Base-by-base conservation (phyloP, 2,329 filamentous ascomycete species). In the Ceratocystis eucalypticola region DNA sequence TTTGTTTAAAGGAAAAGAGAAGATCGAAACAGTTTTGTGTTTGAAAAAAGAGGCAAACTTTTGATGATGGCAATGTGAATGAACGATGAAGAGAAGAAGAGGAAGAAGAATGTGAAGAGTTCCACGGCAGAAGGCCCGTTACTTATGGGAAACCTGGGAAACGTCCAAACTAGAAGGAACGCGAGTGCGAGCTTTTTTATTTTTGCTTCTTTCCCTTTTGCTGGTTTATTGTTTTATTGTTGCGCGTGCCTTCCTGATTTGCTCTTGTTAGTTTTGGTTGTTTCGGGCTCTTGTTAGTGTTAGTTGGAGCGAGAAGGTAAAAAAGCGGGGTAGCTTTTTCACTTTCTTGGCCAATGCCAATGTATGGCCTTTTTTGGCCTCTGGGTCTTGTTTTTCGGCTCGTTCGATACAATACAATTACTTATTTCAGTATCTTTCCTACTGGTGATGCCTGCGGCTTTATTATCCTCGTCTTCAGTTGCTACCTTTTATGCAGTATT, bases 221-320 rank as follows among this genome's bases (percentile, higher is more conserved):
- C 48, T 62, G 37, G 25, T 17, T 61, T 61, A 17, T 61, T 20
- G 25, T 30, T 41, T 41, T 41, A 41, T 30, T 61, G 22, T 33
- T 61, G 22, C 37, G 55, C 55, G 25, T 59, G 37, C 48, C 48
- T 50, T 50, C 48, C 48, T 50, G 48, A 50, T 50, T 50, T 50
- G 48, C 22, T 12, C 48, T 50, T 50, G 48, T 50, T 50, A 50
- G 48, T 50, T 41, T 25, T 15, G 22, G 30, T 37, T 44, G 55
- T 61, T 61, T 12, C 37, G 37, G 10, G 20, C 10, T 22, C 7
- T 50, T 50, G 48, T 50, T 50, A 50, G 48, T 50, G 37, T 33
- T 15, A 15, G 30, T 44, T 61, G 37, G 37, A 41, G 37, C 10
- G 37, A 12, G 37, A 41, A 41, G 37, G 37, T 41, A 41, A 41